phyloP scores from a whole-genome alignment of 345 rosid genomes.

The Salix dunnii region DNA sequence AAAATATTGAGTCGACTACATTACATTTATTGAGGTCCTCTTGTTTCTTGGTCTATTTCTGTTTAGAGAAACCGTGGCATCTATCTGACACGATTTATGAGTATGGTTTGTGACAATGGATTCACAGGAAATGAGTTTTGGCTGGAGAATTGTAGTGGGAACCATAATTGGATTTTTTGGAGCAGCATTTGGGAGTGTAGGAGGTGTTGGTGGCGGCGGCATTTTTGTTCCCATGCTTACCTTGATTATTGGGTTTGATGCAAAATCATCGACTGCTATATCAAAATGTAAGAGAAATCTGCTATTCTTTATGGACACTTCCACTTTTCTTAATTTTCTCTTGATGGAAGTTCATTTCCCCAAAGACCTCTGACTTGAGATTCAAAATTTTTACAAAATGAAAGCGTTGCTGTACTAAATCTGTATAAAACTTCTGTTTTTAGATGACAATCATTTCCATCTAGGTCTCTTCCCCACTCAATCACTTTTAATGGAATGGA shows the following conservation, averaged over 20 bases:
- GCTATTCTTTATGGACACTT: neutral
- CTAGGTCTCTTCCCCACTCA: too few relatives aligned
- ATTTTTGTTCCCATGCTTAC: slow-evolving; percentile 53
- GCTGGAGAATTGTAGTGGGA: slow-evolving; percentile 44
- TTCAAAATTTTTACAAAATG: neutral
- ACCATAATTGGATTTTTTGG: slow-evolving; percentile 41
- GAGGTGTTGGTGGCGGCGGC: slow-evolving; percentile 58
- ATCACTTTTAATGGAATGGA: too few relatives aligned
- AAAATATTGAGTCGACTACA: neutral
- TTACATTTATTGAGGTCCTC: neutral
- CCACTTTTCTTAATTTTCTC: neutral
- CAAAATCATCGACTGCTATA: slow-evolving; percentile 47
- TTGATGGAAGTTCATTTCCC: neutral
- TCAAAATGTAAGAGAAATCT: slow-evolving; percentile 41
- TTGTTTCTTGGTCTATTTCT: neutral
- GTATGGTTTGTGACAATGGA: slow-evolving; percentile 1
- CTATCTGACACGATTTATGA: neutral
- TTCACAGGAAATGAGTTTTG: slow-evolving; percentile 35
- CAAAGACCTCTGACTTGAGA: neutral
- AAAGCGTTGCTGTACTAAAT: neutral
- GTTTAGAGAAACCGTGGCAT: neutral
- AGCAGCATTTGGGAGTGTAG: slow-evolving; percentile 54
- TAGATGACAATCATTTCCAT: neutral
- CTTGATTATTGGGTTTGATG: slow-evolving; percentile 44
- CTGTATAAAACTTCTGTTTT: neutral